Base-by-base conservation (phyloP, 2,329 filamentous ascomycete genomes). In the Chrysoporthe deuterocubensis region DNA sequence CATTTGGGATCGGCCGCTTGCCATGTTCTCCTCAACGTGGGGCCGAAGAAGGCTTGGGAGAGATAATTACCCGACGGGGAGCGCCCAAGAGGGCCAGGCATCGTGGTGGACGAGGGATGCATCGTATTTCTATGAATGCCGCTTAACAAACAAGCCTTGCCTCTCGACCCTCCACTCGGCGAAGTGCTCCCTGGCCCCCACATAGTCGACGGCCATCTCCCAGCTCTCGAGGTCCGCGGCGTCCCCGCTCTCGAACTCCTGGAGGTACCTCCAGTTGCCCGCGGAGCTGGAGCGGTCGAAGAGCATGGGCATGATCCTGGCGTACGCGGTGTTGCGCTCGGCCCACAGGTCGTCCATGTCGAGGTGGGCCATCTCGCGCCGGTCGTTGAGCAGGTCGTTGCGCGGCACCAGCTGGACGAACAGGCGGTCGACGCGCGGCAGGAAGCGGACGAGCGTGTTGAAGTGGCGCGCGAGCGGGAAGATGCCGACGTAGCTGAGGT, bases 401-500 rank as follows among this genome's bases (percentile, higher is more conserved):
- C 73, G 76, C 1, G 81, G 79, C 42, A 79, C 77, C 9, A 85
- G 73, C 67, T 89, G 88, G 14, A 90, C 76, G 66, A 82, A 89
- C 0, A 91, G 77, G 14, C 79, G 79, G 54, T 85, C 80, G 3
- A 91, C 72, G 13, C 77, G 81, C 1, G 83, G 83, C 69, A 89
- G 81, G 67, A 81, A 72, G 2, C 83, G 60, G 84, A 82, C 46
- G 89, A 87, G 0, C 26, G 26, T 26, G 26, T 26, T 26, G 26
- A 26, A 26, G 26, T 26, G 26, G 26, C 26, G 26, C 26, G 26
- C 26, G 26, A 26, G 26, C 26, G 91, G 90, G 72, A 92, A 93
- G 8, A 92, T 85, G 48, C 87, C 88, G 3, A 89, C 83, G 74
- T 92, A 92, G 65, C 80, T 81, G 60, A 91, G 77, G 26, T 82